Evolutionary conservation across 2,329 filamentous ascomycete species (phyloP).

Genomic region (Alternaria sp.): DNA sequence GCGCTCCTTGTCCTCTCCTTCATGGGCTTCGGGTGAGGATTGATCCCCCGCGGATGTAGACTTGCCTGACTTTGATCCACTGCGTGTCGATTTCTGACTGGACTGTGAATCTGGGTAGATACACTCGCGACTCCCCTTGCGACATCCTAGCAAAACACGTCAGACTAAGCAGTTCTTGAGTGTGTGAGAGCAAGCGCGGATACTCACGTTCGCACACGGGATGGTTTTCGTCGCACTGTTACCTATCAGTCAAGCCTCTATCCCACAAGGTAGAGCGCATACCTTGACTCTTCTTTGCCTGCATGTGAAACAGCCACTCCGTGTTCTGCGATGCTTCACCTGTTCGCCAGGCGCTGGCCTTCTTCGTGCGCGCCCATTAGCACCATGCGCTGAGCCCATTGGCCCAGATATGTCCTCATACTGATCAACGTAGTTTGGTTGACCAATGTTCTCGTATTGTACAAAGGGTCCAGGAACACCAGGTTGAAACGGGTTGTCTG

Average conservation of each 20-base stretch:
- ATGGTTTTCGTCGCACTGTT: slow-evolving; percentile 86
- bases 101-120: slow-evolving; percentile 79
- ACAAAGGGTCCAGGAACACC: slow-evolving; percentile 41
- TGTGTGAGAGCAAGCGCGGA: slow-evolving; percentile 11
- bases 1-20: slow-evolving; percentile 51
- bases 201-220: slow-evolving; percentile 80
- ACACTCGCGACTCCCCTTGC: slow-evolving; percentile 90
- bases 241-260: slow-evolving; percentile 23
- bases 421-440: slow-evolving; percentile 44
- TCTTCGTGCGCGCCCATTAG: slow-evolving; percentile 40
- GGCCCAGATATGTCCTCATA: slow-evolving; percentile 45
- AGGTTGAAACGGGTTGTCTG: slow-evolving; percentile 45
- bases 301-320: slow-evolving; percentile 94
- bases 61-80: slow-evolving; percentile 54
- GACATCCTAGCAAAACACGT: slow-evolving; percentile 69
- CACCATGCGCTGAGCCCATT: slow-evolving; percentile 38
- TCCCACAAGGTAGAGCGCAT: neutral
- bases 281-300: slow-evolving; percentile 84
- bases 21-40: slow-evolving; percentile 62
- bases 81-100: slow-evolving; percentile 58
- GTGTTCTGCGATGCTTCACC: slow-evolving; percentile 90
- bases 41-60: slow-evolving; percentile 57
- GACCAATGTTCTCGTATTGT: slow-evolving; percentile 44
- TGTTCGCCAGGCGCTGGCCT: slow-evolving; percentile 63
- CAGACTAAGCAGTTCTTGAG: slow-evolving; percentile 15